Evolutionary conservation across 2,329 filamentous ascomycete species (phyloP).

Genomic region (Nannizziopsis barbatae): DNA sequence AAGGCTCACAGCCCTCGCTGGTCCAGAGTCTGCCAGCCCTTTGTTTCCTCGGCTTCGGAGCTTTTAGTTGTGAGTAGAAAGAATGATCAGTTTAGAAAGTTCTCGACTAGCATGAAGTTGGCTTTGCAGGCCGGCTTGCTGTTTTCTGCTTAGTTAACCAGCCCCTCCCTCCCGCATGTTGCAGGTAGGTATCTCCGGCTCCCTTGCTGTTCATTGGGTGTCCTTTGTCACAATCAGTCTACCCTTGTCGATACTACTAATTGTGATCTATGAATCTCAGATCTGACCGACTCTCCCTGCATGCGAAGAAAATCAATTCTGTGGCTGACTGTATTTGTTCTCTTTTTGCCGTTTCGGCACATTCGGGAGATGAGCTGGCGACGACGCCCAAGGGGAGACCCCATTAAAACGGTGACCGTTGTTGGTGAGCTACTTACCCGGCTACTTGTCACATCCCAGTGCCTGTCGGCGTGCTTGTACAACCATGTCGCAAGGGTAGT

Average conservation of each 20-base stretch:
- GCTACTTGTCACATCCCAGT: conserved; percentile 3
- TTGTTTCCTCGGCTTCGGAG: no score
- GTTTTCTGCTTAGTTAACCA: not conserved
- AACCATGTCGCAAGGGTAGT: conserved; percentile 11
- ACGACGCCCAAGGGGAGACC: not conserved
- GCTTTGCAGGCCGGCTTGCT: no score
- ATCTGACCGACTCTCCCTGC: conserved; percentile 2
- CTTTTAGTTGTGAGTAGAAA: no score
- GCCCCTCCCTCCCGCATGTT: not conserved
- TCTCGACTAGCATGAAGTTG: no score
- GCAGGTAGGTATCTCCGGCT: not conserved
- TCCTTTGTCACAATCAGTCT: conserved; percentile 8
- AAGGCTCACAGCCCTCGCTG: no score
- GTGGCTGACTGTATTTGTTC: not conserved
- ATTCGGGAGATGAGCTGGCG: not conserved
- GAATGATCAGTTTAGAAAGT: no score
- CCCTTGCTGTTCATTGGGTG: not conserved
- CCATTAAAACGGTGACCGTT: conserved; percentile 11
- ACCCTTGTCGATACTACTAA: conserved; percentile 6
- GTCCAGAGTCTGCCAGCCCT: no score
- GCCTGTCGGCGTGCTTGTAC: conserved; percentile 13
- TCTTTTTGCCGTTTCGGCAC: not conserved
- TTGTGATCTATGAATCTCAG: not conserved
- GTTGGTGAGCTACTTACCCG: not conserved
- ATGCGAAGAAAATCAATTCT: not conserved